These are phyloP conservation scores for Cornus suecica DNA, from an alignment of 148 eudicot species.

Conservation along the genomic window DNA sequence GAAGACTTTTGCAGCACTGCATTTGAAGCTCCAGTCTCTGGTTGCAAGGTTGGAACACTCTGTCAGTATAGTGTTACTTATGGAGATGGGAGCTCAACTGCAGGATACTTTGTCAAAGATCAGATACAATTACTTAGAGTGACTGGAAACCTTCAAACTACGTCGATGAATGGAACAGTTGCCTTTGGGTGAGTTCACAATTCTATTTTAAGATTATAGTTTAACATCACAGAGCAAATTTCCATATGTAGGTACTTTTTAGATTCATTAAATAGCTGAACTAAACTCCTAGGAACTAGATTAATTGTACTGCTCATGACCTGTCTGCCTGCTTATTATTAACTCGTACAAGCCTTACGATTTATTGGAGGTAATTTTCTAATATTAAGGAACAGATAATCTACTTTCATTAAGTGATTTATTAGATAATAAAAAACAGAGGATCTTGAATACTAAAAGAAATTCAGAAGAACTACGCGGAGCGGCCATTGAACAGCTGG, in stretches of 20 bases:
- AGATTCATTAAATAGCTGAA: background rate
- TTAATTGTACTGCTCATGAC: background rate
- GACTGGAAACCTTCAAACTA: conserved; percentile 54
- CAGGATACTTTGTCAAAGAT: conserved; percentile 75
- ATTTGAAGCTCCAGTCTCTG: conserved; percentile 31
- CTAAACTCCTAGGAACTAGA: background rate
- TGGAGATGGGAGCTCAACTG: conserved; percentile 85
- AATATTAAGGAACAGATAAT: too few relatives aligned
- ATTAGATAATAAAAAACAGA: too few relatives aligned
- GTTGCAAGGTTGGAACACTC: conserved; percentile 46
- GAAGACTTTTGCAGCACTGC: conserved; percentile 56
- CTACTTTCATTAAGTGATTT: too few relatives aligned
- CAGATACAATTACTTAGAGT: conserved; percentile 40
- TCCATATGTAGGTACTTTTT: background rate
- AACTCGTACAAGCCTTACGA: background rate
- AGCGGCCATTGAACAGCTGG: too few relatives aligned
- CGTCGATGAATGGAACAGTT: conserved; percentile 47
- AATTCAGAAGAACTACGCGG: too few relatives aligned
- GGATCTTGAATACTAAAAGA: too few relatives aligned
- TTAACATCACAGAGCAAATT: background rate
- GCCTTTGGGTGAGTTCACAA: conserved; percentile 56
- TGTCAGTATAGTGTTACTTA: conserved; percentile 69
- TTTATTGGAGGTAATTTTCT: background rate
- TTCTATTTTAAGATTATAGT: conserved; percentile 4
- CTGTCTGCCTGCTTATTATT: background rate